Evolutionary conservation across 1,284 basidiomycete species (phyloP).

Genomic region (Cutaneotrichosporon sp.): DNA sequence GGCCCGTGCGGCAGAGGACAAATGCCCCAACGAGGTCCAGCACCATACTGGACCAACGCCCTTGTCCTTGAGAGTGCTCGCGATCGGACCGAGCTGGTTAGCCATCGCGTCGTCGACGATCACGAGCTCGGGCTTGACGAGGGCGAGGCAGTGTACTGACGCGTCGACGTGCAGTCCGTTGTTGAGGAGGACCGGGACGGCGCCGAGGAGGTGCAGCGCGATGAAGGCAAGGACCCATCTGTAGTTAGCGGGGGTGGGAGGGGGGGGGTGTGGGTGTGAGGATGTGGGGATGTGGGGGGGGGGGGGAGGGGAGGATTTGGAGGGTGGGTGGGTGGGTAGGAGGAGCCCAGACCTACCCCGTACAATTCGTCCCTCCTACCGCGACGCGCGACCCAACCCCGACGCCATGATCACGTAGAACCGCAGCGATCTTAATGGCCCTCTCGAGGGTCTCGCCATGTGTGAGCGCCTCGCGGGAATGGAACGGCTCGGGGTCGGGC

Average conservation of each 20-base stretch:
- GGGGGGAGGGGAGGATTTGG: too few relatives aligned
- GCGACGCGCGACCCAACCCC: conserved; percentile 37
- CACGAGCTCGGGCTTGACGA: conserved; percentile 36
- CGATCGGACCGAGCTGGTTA: conserved; percentile 27
- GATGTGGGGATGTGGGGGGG: too few relatives aligned
- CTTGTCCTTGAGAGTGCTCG: conserved; percentile 6
- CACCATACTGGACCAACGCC: conserved; percentile 14
- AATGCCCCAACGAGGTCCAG: conserved; percentile 13
- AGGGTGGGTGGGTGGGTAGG: too few relatives aligned
- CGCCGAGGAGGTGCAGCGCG: conserved; percentile 42
- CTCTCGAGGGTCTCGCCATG: conserved; percentile 33
- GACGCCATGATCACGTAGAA: conserved; percentile 36
- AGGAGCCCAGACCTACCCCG: conserved; percentile 23
- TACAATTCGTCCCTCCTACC: conserved; percentile 43
- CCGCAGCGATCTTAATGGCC: conserved; percentile 32
- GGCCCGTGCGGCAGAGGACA: neutral
- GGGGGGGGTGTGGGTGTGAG: too few relatives aligned
- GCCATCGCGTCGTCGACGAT: conserved; percentile 39
- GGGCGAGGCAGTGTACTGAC: conserved; percentile 34
- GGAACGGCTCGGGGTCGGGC: conserved; percentile 16
- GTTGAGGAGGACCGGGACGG: conserved; percentile 41
- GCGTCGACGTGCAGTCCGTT: conserved; percentile 22
- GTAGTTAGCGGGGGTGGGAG: conserved; percentile 6
- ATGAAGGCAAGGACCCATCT: conserved; percentile 43
- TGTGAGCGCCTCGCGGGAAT: conserved; percentile 27